phyloP scores from a whole-genome alignment of 441 rosid genomes.

The Brassica balearica region DNA sequence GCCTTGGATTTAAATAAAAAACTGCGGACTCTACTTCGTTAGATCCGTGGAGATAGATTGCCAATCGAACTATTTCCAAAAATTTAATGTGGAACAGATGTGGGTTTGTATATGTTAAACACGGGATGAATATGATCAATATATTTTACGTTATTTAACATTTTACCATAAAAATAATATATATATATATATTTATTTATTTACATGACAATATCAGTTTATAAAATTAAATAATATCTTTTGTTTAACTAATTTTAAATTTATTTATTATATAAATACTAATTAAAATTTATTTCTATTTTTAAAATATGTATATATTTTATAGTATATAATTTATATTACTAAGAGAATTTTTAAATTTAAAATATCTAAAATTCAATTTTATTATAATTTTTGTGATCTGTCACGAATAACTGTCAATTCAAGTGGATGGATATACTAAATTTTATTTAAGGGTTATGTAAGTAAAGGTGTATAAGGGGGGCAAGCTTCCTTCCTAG shows the following conservation, averaged over 20 bases:
- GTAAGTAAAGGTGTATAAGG: neutral
- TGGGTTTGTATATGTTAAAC: neutral
- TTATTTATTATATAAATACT: neutral
- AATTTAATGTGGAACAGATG: neutral
- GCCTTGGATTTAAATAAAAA: neutral
- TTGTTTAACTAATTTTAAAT: neutral
- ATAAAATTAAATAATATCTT: neutral
- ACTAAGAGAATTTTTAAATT: neutral
- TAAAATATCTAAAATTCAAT: neutral
- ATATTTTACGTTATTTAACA: neutral
- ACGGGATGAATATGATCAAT: neutral
- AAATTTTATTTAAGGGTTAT: neutral
- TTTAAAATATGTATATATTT: neutral
- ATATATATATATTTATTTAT: no score
- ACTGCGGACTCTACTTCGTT: neutral
- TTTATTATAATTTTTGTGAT: neutral
- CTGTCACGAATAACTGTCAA: neutral
- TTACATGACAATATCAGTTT: neutral
- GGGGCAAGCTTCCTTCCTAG: neutral
- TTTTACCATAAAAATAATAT: neutral
- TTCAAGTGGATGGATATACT: neutral
- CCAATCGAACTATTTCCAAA: neutral
- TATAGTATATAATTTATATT: neutral
- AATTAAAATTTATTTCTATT: neutral
- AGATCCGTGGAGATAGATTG: neutral